Base-by-base conservation (phyloP, 140 eudicot genomes). In the Cichorium intybus region DNA sequence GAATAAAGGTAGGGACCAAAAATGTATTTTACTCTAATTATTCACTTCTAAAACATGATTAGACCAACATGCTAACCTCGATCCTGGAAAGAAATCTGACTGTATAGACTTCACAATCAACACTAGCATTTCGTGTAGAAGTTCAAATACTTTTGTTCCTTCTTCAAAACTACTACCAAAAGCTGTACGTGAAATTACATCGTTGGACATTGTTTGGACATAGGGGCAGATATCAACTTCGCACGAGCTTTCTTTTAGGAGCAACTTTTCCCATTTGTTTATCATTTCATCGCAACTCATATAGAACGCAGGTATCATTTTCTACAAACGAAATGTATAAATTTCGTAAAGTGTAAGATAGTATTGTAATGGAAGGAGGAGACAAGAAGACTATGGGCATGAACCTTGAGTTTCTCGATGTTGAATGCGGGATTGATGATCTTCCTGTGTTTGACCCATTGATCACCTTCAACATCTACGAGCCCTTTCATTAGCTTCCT, bases 391-490 rank as follows among this genome's bases (percentile, higher is more conserved):
- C 41, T 24, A 35, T 2, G 10, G 63, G 61, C 49, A 39, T 15
- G 28, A 43, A 68, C 73, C 73, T 68, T 68, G 52, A 68, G 63
- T 29, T 68, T 68, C 54, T 68, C 56, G 17, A 41, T 8, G 56
- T 68, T 52, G 56, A 68, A 68, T 16, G 73, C 73, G 6, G 73
- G 73, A 39, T 39, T 68, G 10, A 68, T 68, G 6, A 68, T 68
- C 3, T 68, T 68, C 28, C 63, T 68, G 34, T 64, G 70, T 64
- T 64, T 64, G 24, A 48, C 10, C 70, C 71, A 65, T 18, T 39
- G 54, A 4, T 70, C 68, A 0, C 37, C 48, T 7, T 70, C 68
- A 4, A 35, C 23, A 21, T 48, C 59, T 14, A 70, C 10, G 49
- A 70, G 34, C 22, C 75, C 75, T 16, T 39, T 58, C 18, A 34